These are phyloP conservation scores for Cunninghamia lanceolata DNA, from an alignment of 75 land plant genomes.

Conservation along the genomic window DNA sequence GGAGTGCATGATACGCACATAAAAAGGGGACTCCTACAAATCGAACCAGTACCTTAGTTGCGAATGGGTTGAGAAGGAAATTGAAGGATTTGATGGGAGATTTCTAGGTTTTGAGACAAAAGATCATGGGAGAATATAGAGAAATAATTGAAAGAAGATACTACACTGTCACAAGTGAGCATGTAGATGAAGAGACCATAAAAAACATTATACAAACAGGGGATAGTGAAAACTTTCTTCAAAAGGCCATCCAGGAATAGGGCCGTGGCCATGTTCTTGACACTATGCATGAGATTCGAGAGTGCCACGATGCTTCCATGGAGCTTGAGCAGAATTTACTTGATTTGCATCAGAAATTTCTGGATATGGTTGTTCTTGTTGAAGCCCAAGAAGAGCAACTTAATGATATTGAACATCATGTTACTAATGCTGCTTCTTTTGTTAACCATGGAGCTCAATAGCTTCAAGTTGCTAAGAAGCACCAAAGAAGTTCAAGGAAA, in stretches of 20 bases:
- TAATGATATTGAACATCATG: too few relatives aligned
- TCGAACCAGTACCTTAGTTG: slow-evolving; percentile 58
- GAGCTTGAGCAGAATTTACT: slow-evolving; percentile 82
- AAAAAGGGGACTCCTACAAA: slow-evolving; percentile 71
- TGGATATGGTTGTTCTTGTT: slow-evolving; percentile 94
- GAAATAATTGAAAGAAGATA: slow-evolving; percentile 73
- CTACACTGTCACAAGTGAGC: slow-evolving; percentile 74
- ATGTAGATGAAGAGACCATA: slow-evolving; percentile 59
- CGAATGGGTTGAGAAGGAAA: slow-evolving; percentile 57
- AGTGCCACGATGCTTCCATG: slow-evolving; percentile 67
- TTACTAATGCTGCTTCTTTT: too few relatives aligned
- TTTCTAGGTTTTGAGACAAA: too few relatives aligned
- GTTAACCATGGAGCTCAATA: too few relatives aligned
- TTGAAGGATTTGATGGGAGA: too few relatives aligned
- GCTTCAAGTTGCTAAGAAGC: slow-evolving; percentile 54
- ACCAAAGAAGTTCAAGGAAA: slow-evolving; percentile 68
- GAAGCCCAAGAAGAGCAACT: slow-evolving; percentile 84
- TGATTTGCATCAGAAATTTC: slow-evolving; percentile 84
- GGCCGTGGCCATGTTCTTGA: slow-evolving; percentile 71
- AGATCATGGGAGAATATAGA: slow-evolving; percentile 68
- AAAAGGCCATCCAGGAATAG: slow-evolving; percentile 69
- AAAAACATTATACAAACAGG: slow-evolving; percentile 72
- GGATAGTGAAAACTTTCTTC: too few relatives aligned
- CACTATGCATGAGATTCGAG: too few relatives aligned
- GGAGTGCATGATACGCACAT: too few relatives aligned